Evolutionary conservation across 2,329 filamentous ascomycete genomes (phyloP).

Genomic region (Arthrobotrys sinensis): DNA sequence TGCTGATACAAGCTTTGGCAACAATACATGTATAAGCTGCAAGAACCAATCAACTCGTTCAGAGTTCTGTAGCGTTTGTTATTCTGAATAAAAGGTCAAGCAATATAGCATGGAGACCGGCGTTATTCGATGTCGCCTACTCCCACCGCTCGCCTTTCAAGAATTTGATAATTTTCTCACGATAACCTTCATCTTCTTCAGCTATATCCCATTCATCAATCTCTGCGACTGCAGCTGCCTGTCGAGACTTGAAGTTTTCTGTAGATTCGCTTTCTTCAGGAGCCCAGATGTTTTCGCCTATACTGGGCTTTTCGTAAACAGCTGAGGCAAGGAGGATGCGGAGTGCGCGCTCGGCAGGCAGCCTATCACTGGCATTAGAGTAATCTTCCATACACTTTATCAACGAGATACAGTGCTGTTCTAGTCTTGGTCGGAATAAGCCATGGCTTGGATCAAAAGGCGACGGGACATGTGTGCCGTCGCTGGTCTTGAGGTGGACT

Average conservation of each 20-base stretch:
- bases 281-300: constrained; percentile 34
- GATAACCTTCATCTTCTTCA: constrained; percentile 44
- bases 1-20: background rate
- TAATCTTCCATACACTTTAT: constrained; percentile 47
- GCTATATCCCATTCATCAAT: constrained; percentile 32
- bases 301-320: constrained; percentile 36
- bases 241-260: constrained; percentile 22
- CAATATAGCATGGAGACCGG: background rate
- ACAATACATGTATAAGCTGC: background rate
- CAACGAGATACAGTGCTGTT: constrained; percentile 37
- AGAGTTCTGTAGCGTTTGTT: no score
- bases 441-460: constrained; percentile 54
- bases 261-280: constrained; percentile 22
- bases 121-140: background rate
- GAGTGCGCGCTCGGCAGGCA: constrained; percentile 25
- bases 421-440: constrained; percentile 37
- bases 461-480: constrained; percentile 34
- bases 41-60: background rate
- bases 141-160: background rate
- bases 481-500: constrained; percentile 34
- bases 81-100: background rate
- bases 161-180: constrained; percentile 33
- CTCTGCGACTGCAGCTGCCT: constrained; percentile 10
- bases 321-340: constrained; percentile 36
- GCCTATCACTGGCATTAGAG: constrained; percentile 8